Base-by-base conservation (phyloP, 441 rosid species). In the Erysimum cheiri region DNA sequence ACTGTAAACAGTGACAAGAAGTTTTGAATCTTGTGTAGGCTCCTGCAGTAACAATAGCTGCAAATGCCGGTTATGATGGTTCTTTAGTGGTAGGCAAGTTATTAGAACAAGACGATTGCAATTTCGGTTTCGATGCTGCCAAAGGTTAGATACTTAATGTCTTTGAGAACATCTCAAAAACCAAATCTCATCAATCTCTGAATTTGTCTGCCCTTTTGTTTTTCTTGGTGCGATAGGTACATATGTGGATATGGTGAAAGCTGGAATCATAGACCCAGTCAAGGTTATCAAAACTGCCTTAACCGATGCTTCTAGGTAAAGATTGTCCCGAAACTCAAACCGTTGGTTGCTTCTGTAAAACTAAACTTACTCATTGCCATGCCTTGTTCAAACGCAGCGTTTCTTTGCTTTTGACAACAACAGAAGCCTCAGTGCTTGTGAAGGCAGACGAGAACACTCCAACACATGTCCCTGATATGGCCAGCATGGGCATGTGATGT, bases 51-150 rank as follows among this genome's bases (percentile, higher is more conserved):
- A 87, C 93, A 29, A 94, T 94, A 77, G 84, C 85, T 71, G 85
- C 90, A 68, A 94, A 94, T 78, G 98, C 97, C 39, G 99, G 96
- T 73, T 87, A 70, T 74, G 89, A 90, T 76, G 94, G 92, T 67
- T 82, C 90, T 60, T 56, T 87, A 67, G 80, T 92, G 69, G 64
- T 85, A 8, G 89, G 95, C 40, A 92, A 86, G 79, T 78, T 94
- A 80, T 64, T 90, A 80, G 99, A 86, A 67, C 92, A 88, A 79
- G 94, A 86, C 59, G 80, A 87, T 76, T 72, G 35, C 50, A 84
- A 81, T 66, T 79, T 86, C 5, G 99, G 99, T 75, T 95, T 84
- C 19, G 97, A 92, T 84, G 99, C 98, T n/a, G 82, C 97, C 8
- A 92, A 90, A 87, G 96, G 97, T 91, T 66, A 17, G 81, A 66